phyloP scores from a whole-genome alignment of 371 early-diverging fungal species.

The Circinella minor region DNA sequence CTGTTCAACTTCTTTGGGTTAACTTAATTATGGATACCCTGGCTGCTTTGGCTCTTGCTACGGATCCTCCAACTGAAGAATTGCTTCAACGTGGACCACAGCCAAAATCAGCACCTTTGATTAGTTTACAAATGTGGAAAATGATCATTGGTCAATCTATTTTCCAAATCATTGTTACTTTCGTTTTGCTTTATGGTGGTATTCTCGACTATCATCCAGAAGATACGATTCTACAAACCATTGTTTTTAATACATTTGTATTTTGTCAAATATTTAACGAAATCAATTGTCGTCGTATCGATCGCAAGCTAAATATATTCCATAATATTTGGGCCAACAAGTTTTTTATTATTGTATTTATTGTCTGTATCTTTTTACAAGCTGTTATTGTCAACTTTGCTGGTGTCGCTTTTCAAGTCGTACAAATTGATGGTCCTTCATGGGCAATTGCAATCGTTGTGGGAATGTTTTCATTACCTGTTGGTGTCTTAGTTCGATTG shows the following conservation, averaged over 20 bases:
- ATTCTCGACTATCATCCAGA: conserved; percentile 30
- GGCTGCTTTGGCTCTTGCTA: conserved; percentile 78
- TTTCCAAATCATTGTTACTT: conserved; percentile 63
- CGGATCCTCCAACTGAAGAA: conserved; percentile 73
- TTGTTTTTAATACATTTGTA: conserved; percentile 82
- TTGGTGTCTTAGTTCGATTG: conserved; percentile 70
- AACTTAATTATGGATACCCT: conserved; percentile 86
- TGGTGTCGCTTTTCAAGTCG: conserved; percentile 57
- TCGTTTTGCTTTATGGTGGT: conserved; percentile 56
- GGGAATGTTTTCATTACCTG: conserved; percentile 66
- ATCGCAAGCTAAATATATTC: conserved; percentile 64
- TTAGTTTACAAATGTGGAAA: conserved; percentile 74
- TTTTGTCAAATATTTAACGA: conserved; percentile 82
- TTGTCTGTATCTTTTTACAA: conserved; percentile 54
- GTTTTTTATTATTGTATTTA: conserved; percentile 60
- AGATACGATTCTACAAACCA: conserved; percentile 49
- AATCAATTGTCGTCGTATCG: conserved; percentile 72
- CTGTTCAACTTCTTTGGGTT: conserved; percentile 83
- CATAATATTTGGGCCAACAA: conserved; percentile 49
- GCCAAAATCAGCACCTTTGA: conserved; percentile 63
- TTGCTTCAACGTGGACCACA: conserved; percentile 67
- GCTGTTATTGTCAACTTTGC: conserved; percentile 62
- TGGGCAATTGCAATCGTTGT: conserved; percentile 71
- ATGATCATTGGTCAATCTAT: conserved; percentile 70
- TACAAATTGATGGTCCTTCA: conserved; percentile 48